Evolutionary conservation across 2,329 filamentous ascomycete species (phyloP), one percentile per base, ranked within the genome.

Genomic region (Penicillium concentricum): DNA sequence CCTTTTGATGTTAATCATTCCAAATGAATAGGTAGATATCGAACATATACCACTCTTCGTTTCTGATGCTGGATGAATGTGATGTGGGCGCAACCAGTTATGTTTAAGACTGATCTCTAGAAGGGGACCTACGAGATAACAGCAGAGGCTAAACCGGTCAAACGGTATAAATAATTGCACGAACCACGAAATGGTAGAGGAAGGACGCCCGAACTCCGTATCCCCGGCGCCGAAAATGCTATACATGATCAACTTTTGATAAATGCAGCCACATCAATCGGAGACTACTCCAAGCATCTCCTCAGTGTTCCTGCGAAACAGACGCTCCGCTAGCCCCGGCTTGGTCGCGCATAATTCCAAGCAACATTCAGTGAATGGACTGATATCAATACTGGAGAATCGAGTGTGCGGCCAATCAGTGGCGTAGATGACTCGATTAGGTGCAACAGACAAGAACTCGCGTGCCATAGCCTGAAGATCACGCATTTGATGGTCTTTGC

Each of bases 341-440:
- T 81, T 74, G 1, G 75, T 72, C 1, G 73, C 76, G 61, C 82
- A 84, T 78, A 82, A 82, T 15, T 79, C 73, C 53, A 87, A 67
- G 47, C 83, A 81, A 51, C 71, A 75, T 56, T 84, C 76, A 28
- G 84, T 76, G 67, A 82, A 87, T 0, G 80, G 80, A 45, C 68
- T 74, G 22, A 86, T 82, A 63, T 87, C 80, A 2, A 85, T 61
- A 2, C 79, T 80, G 22, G 85, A 81, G 57, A 82, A 87, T 13
- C 84, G 75, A 3, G 85, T 87, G 68, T 87, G 84, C 20, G 85
- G 85, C 85, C 84, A 87, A 63, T 87, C 84, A 0, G 82, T 84
- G 1, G 83, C 84, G 68, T 84, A 87, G 0, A 87, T 78, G 10
- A 84, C 73, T 16, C 78, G 73, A 22, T 76, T 69, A 2, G 74